Conservation (phyloP, 2,329 filamentous ascomycete species). For the Colletotrichum tofieldiae region DNA sequence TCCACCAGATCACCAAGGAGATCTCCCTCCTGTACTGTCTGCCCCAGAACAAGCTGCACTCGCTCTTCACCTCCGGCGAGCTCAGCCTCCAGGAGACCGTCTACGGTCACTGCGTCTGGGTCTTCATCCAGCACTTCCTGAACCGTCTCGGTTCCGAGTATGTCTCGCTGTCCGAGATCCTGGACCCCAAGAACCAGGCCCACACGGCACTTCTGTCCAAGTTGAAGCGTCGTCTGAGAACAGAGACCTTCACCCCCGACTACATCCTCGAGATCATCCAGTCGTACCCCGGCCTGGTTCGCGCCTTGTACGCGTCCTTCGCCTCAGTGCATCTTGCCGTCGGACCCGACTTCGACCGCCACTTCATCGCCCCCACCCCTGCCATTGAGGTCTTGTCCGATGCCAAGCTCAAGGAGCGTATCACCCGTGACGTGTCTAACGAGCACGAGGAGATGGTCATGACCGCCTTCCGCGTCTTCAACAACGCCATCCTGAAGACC, state of each 20-base stretch:
- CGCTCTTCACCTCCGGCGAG: conserved; percentile 86
- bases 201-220: conserved; percentile 62
- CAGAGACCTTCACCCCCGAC: conserved; percentile 97
- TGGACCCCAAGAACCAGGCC: conserved; percentile 79
- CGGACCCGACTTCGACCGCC: conserved; percentile 66
- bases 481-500: conserved; percentile 93
- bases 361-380: conserved; percentile 69
- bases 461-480: conserved; percentile 97
- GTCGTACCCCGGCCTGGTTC: conserved; percentile 88
- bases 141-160: conserved; percentile 96
- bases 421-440: conserved; percentile 85
- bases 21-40: conserved; percentile 97
- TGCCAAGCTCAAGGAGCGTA: conserved; percentile 80
- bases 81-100: conserved; percentile 96
- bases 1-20: conserved; percentile 99
- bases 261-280: conserved; percentile 99
- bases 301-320: conserved; percentile 91
- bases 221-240: conserved; percentile 94
- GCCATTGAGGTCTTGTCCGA: conserved; percentile 82
- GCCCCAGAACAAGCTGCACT: conserved; percentile 96
- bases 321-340: conserved; percentile 84
- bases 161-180: conserved; percentile 83
- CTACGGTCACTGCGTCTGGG: conserved; percentile 97
- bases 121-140: conserved; percentile 97
- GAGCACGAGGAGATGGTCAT: conserved; percentile 99